Percentiles rank a stretch among this genome's conserved stretches.
Evolutionary conservation across 371 early-diverging fungal genomes (phyloP).

Genomic region (Mortierella sp.): DNA sequence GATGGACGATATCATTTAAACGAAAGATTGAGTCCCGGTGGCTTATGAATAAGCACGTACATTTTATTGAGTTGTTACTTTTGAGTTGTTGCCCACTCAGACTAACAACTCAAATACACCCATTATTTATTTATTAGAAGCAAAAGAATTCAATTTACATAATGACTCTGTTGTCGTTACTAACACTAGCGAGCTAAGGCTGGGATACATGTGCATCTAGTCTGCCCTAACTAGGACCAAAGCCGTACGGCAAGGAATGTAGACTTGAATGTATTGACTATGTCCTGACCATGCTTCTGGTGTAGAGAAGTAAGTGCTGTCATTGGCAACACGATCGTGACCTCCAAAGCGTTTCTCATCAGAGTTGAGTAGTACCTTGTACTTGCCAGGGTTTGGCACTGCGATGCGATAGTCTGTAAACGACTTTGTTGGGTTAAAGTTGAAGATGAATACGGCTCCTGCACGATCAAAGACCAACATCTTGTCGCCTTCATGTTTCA

Average conservation of each 20-base stretch:
- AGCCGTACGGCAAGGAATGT: constrained; percentile 82
- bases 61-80: no score
- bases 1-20: no score
- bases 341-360: constrained; percentile 86
- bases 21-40: no score
- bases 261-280: constrained; percentile 80
- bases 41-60: no score
- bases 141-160: no score
- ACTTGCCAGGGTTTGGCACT: constrained; percentile 74
- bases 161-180: no score
- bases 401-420: constrained; percentile 92
- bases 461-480: constrained; percentile 94
- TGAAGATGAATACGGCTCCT: constrained; percentile 90
- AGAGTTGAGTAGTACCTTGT: constrained; percentile 81
- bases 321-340: constrained; percentile 79
- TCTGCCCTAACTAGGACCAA: constrained; percentile 64
- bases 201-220: no score
- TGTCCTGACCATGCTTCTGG: constrained; percentile 78
- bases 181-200: no score
- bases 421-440: constrained; percentile 91
- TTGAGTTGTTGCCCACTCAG: no score
- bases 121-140: no score
- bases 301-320: constrained; percentile 73
- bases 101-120: no score
- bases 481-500: constrained; percentile 94